Conservation (phyloP, 495 filamentous ascomycete genomes). For the Neurospora sp. region DNA sequence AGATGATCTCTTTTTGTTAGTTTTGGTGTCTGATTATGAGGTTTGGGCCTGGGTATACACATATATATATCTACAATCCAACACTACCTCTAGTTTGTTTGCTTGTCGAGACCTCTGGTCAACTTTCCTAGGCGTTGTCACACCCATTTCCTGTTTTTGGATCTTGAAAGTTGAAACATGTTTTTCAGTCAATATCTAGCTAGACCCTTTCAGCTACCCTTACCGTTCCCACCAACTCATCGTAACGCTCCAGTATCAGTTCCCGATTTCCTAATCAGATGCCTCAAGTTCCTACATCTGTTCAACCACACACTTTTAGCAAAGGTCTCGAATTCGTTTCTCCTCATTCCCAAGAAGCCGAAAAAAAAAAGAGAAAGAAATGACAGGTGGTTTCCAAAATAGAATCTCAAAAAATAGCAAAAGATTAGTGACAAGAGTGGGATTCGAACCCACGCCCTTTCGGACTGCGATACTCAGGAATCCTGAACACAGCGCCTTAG, state of each 20-base stretch:
- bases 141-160: too few relatives aligned
- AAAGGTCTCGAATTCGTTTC: neutral
- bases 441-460: constrained; percentile 30
- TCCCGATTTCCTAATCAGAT: neutral
- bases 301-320: neutral
- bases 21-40: neutral
- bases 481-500: neutral
- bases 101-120: neutral
- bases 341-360: neutral
- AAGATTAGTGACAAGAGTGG: constrained; percentile 19
- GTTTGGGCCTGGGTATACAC: neutral
- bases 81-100: neutral
- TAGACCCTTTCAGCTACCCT: too few relatives aligned
- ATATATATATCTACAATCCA: neutral
- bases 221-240: too few relatives aligned
- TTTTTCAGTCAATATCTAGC: too few relatives aligned
- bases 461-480: constrained; percentile 8
- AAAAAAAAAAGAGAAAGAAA: neutral
- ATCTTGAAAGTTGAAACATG: too few relatives aligned
- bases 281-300: too few relatives aligned
- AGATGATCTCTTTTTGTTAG: neutral
- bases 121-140: neutral
- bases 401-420: neutral
- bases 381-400: neutral
- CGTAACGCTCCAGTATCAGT: neutral